Base-by-base conservation (phyloP, 78 protist species). In the Anaeramoeba ignava region DNA sequence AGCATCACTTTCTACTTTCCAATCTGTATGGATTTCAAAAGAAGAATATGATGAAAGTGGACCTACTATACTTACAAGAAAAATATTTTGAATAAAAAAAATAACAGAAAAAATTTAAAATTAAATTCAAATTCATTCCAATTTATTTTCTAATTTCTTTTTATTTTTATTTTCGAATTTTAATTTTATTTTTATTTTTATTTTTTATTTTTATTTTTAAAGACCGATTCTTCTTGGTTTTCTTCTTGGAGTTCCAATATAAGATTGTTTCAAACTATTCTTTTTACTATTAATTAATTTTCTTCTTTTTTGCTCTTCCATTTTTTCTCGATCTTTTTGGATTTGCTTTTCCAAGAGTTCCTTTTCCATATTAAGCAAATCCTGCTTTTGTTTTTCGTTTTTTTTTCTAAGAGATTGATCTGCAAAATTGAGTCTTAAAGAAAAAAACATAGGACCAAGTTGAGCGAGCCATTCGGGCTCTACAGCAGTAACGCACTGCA, bases 401-500 rank as follows among this genome's bases (percentile, higher is more conserved):
- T 54, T 54, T 54, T 54, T 17, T 54, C 36, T 27, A 17, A 54
- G 73, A 27, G 8, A 8, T 17, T 54, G 8, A 27, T 17, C 17
- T 54, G 8, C 73, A 54, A 54, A 54, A 54, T 54, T 54, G 36
- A 27, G 8, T 54, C 73, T 87, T 42, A 88, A 36, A 2, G 78
- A 31, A 78, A 80, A 89, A 83, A 85, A 89, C 81, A 80, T 38
- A 41, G 95, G 94, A 33, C 95, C 96, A 31, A 90, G 82, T 80
- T 94, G 96, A 0, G 96, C 98, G 31, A 98, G 91, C 99, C 99
- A 98, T 34, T 68, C 41, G n/a, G 95, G 93, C 37, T 98, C 99
- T n/a, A 98, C 97, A 0, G 93, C 93, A 0, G 98, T 95, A 42
- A 96, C 99, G 23, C 89, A 81, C 88, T 87, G 92, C 98, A 98